Percentiles rank a stretch among this genome's conserved stretches.
phyloP scores from a whole-genome alignment of 176 grass and related monocot species.

The Paspalum vaginatum region DNA sequence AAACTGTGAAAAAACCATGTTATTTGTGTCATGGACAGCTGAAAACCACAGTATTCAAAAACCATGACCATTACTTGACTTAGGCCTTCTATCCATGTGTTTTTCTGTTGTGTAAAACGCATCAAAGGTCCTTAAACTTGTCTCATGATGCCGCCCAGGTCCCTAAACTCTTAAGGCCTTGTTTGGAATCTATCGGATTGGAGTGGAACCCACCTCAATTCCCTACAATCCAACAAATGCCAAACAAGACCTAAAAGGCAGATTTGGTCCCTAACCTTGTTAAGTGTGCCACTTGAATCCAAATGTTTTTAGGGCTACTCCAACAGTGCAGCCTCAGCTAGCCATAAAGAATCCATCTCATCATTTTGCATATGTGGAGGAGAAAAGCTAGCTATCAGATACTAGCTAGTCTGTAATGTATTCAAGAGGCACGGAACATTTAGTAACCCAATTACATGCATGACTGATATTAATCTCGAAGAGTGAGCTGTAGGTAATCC shows the following conservation, averaged over 20 bases:
- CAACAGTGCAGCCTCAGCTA: background rate
- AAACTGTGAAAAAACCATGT: no score
- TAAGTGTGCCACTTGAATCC: background rate
- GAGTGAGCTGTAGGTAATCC: background rate
- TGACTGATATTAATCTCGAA: background rate
- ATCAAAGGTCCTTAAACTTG: background rate
- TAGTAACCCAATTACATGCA: background rate
- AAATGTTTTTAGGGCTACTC: background rate
- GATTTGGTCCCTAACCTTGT: background rate
- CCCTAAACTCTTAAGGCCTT: background rate
- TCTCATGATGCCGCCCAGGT: background rate
- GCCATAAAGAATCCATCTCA: background rate
- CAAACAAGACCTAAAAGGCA: background rate
- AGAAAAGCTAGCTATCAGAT: background rate
- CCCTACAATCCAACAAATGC: no score
- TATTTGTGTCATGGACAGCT: no score
- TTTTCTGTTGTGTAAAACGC: conserved; percentile 4
- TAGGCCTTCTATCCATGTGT: background rate
- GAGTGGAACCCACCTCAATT: no score
- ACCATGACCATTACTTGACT: conserved; percentile 19
- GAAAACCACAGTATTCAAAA: no score
- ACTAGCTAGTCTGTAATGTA: background rate
- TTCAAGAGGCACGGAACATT: background rate
- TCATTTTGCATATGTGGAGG: background rate
- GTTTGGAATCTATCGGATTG: no score